Evolutionary conservation across 2,329 filamentous ascomycete species (phyloP).

Genomic region (Aspergillus arachidicola): DNA sequence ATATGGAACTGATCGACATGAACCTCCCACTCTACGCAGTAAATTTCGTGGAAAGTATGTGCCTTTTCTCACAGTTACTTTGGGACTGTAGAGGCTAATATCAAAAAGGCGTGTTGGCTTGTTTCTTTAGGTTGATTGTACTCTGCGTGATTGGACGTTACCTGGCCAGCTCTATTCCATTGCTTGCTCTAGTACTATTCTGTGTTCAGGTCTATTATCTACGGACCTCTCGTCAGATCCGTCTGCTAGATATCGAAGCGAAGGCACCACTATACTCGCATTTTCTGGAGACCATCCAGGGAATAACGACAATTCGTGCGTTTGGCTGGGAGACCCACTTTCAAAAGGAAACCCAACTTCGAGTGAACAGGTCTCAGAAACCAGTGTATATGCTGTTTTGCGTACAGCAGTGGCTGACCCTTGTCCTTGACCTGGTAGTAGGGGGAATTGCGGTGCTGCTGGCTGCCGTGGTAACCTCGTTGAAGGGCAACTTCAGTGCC

Average conservation of each 20-base stretch:
- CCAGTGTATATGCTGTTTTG: slow-evolving; percentile 50
- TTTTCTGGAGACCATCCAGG: slow-evolving; percentile 53
- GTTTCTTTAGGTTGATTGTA: background rate
- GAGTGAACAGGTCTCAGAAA: slow-evolving; percentile 46
- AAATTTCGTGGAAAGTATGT: background rate
- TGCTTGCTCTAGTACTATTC: background rate
- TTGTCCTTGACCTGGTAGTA: slow-evolving; percentile 48
- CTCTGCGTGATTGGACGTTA: background rate
- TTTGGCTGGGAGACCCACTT: slow-evolving; percentile 51
- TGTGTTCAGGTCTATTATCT: slow-evolving; percentile 20
- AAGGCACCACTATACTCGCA: slow-evolving; percentile 27
- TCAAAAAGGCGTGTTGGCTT: background rate
- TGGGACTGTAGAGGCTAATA: background rate
- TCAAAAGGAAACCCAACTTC: slow-evolving; percentile 37
- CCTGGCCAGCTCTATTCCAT: background rate
- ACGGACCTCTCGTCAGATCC: slow-evolving; percentile 30
- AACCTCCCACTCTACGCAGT: background rate
- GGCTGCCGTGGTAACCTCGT: slow-evolving; percentile 45
- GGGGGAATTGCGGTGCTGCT: slow-evolving; percentile 45
- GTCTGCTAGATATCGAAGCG: no score
- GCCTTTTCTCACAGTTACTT: background rate
- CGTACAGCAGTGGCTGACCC: slow-evolving; percentile 48
- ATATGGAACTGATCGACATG: background rate
- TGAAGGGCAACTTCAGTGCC: slow-evolving; percentile 39
- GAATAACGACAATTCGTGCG: slow-evolving; percentile 53